phyloP scores from a whole-genome alignment of 345 rosid species.

The sweet orange (Citrus sinensis) region DVS_A1.0 CM039161.1:9701501-9702000 shows the following conservation, averaged over 20 bases:
- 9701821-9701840: not conserved
- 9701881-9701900: not conserved
- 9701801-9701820: not conserved
- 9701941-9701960: constrained; percentile 18
- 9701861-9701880: not conserved
- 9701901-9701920: constrained; percentile 6
- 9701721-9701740: not conserved
- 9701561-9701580: not conserved
- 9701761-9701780: not conserved
- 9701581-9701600: not conserved
- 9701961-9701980: constrained; percentile 18
- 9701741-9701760: not conserved
- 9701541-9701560: constrained; percentile 21
- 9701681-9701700: not conserved
- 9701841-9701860: not conserved
- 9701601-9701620: not conserved
- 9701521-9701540: constrained; percentile 11
- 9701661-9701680: not conserved
- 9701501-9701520: constrained; percentile 8
- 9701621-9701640: not conserved
- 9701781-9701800: not conserved
- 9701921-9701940: constrained; percentile 26
- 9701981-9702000: not conserved
- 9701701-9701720: no score
- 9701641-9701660: not conserved